Evolutionary conservation across 129 eudicot genomes (phyloP).

Genomic region (Saussurea involucrata): DNA sequence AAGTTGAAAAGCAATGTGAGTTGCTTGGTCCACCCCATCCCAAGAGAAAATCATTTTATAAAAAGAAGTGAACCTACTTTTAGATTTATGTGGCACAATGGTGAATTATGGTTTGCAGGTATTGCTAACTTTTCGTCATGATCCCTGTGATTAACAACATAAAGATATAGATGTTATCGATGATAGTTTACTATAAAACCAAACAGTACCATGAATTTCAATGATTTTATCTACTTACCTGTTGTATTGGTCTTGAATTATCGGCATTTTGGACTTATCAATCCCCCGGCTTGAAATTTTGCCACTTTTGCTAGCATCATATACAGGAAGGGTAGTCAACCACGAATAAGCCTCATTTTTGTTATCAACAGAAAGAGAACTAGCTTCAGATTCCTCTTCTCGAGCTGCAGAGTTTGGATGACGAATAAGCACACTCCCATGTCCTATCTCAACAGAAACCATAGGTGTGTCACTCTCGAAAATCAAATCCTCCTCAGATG

Average conservation of each 20-base stretch:
- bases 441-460: constrained; percentile 92
- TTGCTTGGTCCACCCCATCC: background rate
- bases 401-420: constrained; percentile 63
- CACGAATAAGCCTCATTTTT: constrained; percentile 59
- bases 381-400: constrained; percentile 87
- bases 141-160: constrained; percentile 40
- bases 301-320: constrained; percentile 30
- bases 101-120: constrained; percentile 48
- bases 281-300: constrained; percentile 18
- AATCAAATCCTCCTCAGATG: constrained; percentile 77
- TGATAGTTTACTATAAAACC: background rate
- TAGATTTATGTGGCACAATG: constrained; percentile 39
- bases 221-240: constrained; percentile 34
- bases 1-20: background rate
- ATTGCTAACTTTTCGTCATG: constrained; percentile 38
- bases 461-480: constrained; percentile 67
- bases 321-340: constrained; percentile 25
- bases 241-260: constrained; percentile 39
- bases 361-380: constrained; percentile 69
- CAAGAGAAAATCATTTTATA: background rate
- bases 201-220: background rate
- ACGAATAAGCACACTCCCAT: constrained; percentile 81
- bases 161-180: background rate
- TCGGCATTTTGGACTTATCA: constrained; percentile 36
- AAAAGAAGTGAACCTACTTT: constrained; percentile 32